A percentile compares a stretch with the other conserved stretches of the same genome.
These are phyloP conservation scores for Penicillium paxilli DNA, from an alignment of 495 filamentous ascomycete species.

Conservation along the genomic window DNA sequence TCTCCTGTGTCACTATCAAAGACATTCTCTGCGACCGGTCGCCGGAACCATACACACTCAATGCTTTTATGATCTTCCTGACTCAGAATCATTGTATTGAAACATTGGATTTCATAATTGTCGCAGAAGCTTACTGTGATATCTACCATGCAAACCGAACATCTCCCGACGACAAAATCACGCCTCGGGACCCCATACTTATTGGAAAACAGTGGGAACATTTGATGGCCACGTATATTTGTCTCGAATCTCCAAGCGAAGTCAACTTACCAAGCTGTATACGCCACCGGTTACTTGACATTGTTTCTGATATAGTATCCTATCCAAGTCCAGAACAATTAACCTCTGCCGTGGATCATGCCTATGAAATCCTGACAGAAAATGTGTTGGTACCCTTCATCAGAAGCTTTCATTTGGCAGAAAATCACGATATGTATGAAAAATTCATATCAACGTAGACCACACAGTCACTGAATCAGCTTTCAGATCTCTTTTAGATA, in stretches of 20 bases:
- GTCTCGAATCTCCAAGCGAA: conserved; percentile 1
- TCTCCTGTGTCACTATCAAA: not conserved
- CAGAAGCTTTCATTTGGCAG: not conserved
- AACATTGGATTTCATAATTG: conserved; percentile 2
- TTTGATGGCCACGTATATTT: conserved; percentile 4
- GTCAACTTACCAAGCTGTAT: conserved; percentile 4
- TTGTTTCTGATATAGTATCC: not conserved
- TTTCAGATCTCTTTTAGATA: not conserved
- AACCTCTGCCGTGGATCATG: conserved; percentile 2
- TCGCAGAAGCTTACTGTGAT: not conserved
- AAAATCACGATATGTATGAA: not conserved
- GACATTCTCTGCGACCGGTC: not conserved
- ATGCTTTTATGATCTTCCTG: conserved; percentile 1
- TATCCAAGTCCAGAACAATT: not conserved
- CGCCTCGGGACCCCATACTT: not conserved
- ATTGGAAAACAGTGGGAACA: conserved; percentile 1
- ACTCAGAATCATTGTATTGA: conserved; percentile 3
- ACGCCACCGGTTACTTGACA: not conserved
- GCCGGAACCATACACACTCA: conserved; percentile 4
- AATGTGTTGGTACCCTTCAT: conserved; percentile 3
- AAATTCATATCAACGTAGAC: not conserved
- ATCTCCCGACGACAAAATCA: not conserved
- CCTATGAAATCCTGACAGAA: conserved; percentile 6
- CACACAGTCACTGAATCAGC: not conserved
- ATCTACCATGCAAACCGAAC: not conserved